A percentile compares a stretch with the other conserved stretches of the same genome.
Conservation (phyloP, 306 rosid species). For the Acacia crassicarpa region DNA sequence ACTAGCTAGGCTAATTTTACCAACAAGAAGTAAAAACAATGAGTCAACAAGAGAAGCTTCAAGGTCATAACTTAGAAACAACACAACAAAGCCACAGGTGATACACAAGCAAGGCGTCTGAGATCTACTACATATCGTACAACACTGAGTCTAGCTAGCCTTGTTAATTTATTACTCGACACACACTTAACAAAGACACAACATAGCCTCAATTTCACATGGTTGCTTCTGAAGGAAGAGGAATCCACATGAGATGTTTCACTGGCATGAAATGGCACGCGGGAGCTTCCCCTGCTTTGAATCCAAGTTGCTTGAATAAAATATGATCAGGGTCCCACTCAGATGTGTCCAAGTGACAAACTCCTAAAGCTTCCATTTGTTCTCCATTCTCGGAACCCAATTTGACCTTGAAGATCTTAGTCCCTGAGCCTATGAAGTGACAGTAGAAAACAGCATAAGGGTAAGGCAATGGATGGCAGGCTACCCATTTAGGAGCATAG, state of each 20-base stretch:
- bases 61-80: background rate
- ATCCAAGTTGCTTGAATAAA: slow-evolving; percentile 40
- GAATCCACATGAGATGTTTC: slow-evolving; percentile 63
- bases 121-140: background rate
- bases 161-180: background rate
- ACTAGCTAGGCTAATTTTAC: background rate
- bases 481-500: slow-evolving; percentile 54
- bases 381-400: slow-evolving; percentile 51
- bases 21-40: background rate
- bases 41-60: background rate
- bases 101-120: background rate
- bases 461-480: slow-evolving; percentile 56
- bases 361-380: slow-evolving; percentile 49
- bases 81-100: background rate
- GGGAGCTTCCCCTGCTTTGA: slow-evolving; percentile 46
- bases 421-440: slow-evolving; percentile 48
- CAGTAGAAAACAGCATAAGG: slow-evolving; percentile 58
- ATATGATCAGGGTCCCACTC: slow-evolving; percentile 49
- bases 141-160: background rate
- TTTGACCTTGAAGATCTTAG: slow-evolving; percentile 55
- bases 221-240: slow-evolving; percentile 36
- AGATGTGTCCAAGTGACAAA: slow-evolving; percentile 66
- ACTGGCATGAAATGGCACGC: slow-evolving; percentile 59
- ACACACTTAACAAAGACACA: background rate
- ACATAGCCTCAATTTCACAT: slow-evolving; percentile 16